Percentiles rank a stretch among this genome's conserved stretches.
These are phyloP conservation scores for Williopsis jadinii DNA, from an alignment of 1,139 yeast genomes.

Conservation along the genomic window DNA sequence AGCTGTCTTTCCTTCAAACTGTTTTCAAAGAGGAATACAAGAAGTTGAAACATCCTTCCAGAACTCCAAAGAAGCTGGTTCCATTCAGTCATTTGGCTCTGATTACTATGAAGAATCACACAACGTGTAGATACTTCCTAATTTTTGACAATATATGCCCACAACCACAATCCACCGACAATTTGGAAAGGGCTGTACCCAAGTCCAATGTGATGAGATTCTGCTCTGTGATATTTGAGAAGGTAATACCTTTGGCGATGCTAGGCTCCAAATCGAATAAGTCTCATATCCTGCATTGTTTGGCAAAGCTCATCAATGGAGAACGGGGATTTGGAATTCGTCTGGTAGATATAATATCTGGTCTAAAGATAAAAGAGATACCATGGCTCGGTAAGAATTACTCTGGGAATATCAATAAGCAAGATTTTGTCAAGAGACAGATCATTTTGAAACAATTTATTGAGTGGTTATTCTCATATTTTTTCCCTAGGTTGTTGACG, in stretches of 20 bases:
- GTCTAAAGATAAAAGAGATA: conserved; percentile 34
- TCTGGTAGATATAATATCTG: conserved; percentile 21
- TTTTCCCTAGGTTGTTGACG: conserved; percentile 42
- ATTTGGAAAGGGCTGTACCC: conserved; percentile 19
- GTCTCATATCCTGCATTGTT: conserved; percentile 29
- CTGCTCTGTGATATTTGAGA: conserved; percentile 35
- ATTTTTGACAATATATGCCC: conserved; percentile 9
- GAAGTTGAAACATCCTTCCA: not conserved
- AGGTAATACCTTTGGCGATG: conserved; percentile 42
- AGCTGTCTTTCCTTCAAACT: conserved; percentile 1
- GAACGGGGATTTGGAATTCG: conserved; percentile 29
- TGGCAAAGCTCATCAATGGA: conserved; percentile 35
- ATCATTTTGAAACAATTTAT: conserved; percentile 36
- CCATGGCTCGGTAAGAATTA: conserved; percentile 39
- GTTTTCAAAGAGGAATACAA: conserved; percentile 9
- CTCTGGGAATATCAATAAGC: conserved; percentile 26
- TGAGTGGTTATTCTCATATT: conserved; percentile 48
- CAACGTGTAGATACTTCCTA: conserved; percentile 6
- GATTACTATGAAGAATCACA: conserved; percentile 9
- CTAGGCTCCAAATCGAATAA: conserved; percentile 54
- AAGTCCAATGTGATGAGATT: conserved; percentile 32
- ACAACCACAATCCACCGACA: conserved; percentile 4
- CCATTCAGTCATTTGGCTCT: conserved; percentile 5
- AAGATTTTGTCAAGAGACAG: conserved; percentile 31
- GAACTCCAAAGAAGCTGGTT: conserved; percentile 6